phyloP scores from a whole-genome alignment of 345 rosid species.

The Populus pruinosa region DNA sequence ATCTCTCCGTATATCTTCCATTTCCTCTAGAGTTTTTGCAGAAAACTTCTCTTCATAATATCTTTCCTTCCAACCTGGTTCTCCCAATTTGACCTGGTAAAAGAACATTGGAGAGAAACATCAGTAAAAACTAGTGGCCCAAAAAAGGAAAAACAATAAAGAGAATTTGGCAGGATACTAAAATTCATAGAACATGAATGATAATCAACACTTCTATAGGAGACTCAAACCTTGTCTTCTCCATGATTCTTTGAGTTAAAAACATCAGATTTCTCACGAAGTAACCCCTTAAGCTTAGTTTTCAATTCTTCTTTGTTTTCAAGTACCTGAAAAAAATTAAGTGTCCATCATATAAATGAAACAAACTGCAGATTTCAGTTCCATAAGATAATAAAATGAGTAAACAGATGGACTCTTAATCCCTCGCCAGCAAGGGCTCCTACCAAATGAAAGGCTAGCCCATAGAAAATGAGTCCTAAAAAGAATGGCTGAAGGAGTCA shows the following conservation, averaged over 20 bases:
- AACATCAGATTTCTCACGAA: constrained; percentile 65
- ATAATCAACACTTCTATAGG: neutral
- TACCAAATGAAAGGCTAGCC: constrained; percentile 39
- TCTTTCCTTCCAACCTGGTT: constrained; percentile 92
- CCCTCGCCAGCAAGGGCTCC: constrained; percentile 49
- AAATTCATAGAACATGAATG: neutral
- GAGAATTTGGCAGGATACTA: neutral
- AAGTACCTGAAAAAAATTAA: constrained; percentile 37
- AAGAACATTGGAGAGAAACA: neutral
- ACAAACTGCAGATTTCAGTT: neutral
- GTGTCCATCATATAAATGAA: neutral
- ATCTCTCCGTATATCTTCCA: constrained; percentile 70
- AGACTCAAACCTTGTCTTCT: constrained; percentile 67
- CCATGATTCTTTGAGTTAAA: constrained; percentile 56
- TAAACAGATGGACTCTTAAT: constrained; percentile 31
- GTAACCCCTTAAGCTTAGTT: constrained; percentile 60
- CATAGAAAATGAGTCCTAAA: constrained; percentile 37
- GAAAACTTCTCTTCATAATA: constrained; percentile 82
- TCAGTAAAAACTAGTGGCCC: neutral
- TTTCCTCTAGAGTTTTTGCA: constrained; percentile 57
- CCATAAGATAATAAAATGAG: constrained; percentile 3
- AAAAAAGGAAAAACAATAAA: neutral
- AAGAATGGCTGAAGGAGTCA: constrained; percentile 41
- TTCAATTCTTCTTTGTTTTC: constrained; percentile 70
- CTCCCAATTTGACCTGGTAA: constrained; percentile 71